Base-by-base conservation (phyloP, 2,329 filamentous ascomycete species). In the Colletotrichum sp. region DNA sequence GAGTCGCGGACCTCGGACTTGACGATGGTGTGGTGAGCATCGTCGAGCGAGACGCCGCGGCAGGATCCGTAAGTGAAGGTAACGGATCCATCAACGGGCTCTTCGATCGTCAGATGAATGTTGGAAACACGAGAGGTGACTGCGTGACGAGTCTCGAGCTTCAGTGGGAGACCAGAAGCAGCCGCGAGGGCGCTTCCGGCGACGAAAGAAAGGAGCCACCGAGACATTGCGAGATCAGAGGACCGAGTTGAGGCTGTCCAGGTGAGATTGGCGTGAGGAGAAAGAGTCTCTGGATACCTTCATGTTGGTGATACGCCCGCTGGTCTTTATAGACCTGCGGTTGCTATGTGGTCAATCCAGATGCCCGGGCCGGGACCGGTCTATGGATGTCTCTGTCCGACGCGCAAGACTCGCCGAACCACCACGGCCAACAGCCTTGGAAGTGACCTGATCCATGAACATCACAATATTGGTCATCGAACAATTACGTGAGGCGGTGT, bases 81-180 rank as follows among this genome's bases (percentile, higher is more conserved):
- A 15, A 81, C 75, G 28, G 67, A 44, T 36, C 79, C 80, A 21
- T 77, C 70, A 9, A 80, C 15, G 49, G 75, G 60, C 26, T 76
- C 62, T 21, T 77, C 71, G 62, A 79, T 77, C 21, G 75, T 75
- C 36, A 80, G 7, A 82, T 81, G 81, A 83, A 44, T 84, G 70
- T 73, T 83, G 71, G 75, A 85, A 81, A 87, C 21, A 82, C 84
- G 26, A 82, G 81, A 72, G 78, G 81, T 36, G 79, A 83, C 69
- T 78, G 80, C 64, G 78, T 80, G 30, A 76, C 83, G 80, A 3
- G 85, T 86, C 77, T 85, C 83, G 44, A 87, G 81, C 49, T 80
- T 81, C 32, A 85, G 71, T 4, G 83, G 82, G 34, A 83, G 76
- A 12, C 69, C 69, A 55, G 69, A 72, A 52, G 77, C 64, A 15